phyloP scores from a whole-genome alignment of 495 filamentous ascomycete species.

The Lasiosphaeria ovina region DNA sequence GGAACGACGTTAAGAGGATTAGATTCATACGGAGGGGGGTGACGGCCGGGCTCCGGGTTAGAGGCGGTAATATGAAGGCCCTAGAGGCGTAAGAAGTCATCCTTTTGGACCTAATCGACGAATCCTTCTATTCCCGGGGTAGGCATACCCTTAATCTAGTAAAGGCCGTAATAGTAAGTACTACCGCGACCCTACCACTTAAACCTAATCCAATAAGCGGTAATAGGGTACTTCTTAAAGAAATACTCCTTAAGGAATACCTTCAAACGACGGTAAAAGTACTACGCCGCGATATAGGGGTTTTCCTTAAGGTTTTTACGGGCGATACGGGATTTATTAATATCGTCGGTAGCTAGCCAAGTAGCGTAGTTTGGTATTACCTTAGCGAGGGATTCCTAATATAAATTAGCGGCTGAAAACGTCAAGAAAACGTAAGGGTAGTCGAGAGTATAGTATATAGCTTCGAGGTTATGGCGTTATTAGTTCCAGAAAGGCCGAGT shows the following conservation, averaged over 20 bases:
- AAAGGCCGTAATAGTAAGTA: background rate
- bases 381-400: background rate
- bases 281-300: background rate
- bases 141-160: background rate
- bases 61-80: background rate
- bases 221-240: background rate
- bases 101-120: background rate
- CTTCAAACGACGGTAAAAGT: background rate
- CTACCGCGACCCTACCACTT: background rate
- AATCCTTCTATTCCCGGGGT: background rate
- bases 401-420: background rate
- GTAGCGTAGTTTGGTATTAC: background rate
- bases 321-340: background rate
- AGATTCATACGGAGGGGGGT: background rate
- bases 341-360: background rate
- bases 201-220: background rate
- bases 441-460: background rate
- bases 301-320: background rate
- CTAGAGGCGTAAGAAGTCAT: background rate
- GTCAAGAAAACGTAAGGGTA: background rate
- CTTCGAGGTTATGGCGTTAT: background rate
- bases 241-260: background rate
- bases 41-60: background rate
- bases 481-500: background rate
- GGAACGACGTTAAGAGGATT: background rate